These are phyloP conservation scores for Plasmodium coatneyi DNA, from an alignment of 169 alveolate species.

Conservation along the genomic window DNA sequence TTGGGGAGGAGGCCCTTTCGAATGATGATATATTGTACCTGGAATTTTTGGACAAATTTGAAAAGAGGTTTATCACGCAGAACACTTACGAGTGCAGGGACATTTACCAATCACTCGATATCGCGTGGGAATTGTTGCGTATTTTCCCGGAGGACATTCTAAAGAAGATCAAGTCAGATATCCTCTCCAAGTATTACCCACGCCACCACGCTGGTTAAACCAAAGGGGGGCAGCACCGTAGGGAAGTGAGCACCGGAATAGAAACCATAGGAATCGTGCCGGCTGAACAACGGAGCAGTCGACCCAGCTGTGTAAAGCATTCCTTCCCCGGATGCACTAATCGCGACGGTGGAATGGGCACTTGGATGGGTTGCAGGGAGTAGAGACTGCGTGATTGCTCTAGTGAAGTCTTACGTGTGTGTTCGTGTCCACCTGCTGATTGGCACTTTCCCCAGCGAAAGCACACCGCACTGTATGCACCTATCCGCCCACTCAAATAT, in stretches of 20 bases:
- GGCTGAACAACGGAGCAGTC: neutral
- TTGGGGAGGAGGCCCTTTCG: slow-evolving; percentile 99
- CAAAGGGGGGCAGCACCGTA: neutral
- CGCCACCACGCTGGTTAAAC: slow-evolving; percentile 70
- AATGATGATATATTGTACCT: slow-evolving; percentile 97
- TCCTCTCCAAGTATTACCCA: slow-evolving; percentile 84
- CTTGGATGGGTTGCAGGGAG: neutral
- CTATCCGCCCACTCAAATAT: neutral
- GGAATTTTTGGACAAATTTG: slow-evolving; percentile 99
- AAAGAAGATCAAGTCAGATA: slow-evolving; percentile 93
- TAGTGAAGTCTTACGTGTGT: neutral
- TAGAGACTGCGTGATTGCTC: neutral
- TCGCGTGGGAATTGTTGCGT: slow-evolving; percentile 98
- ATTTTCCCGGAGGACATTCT: slow-evolving; percentile 99
- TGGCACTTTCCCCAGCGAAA: neutral
- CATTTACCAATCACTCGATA: slow-evolving; percentile 97
- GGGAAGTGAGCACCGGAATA: neutral
- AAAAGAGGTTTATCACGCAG: slow-evolving; percentile 95
- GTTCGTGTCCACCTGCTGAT: neutral
- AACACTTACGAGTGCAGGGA: slow-evolving; percentile 98
- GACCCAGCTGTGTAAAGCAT: neutral
- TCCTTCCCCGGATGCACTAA: neutral
- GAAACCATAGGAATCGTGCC: neutral
- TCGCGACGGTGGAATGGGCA: neutral
- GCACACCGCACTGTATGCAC: neutral